Conservation (phyloP, 2,329 filamentous ascomycete genomes). For the Aureobasidium sp. region DNA sequence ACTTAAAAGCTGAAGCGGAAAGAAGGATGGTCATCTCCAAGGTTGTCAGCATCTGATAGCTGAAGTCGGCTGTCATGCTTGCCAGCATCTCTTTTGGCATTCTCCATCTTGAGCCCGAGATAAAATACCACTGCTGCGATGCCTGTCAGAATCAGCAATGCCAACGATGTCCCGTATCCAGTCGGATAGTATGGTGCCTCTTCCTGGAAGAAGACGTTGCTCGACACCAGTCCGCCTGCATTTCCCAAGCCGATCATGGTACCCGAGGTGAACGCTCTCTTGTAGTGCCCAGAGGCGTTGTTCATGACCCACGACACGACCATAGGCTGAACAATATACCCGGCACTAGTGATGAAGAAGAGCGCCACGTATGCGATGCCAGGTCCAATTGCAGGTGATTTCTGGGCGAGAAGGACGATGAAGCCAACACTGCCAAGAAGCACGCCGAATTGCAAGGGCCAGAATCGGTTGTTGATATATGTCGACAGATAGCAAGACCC, state of each 20-base stretch:
- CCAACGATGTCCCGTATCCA: conserved; percentile 43
- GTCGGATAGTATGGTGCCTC: conserved; percentile 33
- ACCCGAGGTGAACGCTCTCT: conserved; percentile 43
- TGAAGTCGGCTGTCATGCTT: conserved; percentile 37
- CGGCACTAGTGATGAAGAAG: conserved; percentile 46
- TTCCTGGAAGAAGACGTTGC: conserved; percentile 41
- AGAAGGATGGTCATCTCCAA: conserved; percentile 44
- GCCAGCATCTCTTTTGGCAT: conserved; percentile 38
- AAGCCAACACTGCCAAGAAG: conserved; percentile 46
- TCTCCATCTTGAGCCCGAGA: conserved; percentile 36
- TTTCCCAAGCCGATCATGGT: conserved; percentile 46
- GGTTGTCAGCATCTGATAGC: conserved; percentile 36
- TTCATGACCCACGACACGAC: conserved; percentile 49
- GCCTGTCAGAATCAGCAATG: conserved; percentile 37
- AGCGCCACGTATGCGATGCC: conserved; percentile 46
- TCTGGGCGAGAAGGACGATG: conserved; percentile 44
- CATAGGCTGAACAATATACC: conserved; percentile 47
- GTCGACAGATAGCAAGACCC: conserved; percentile 42
- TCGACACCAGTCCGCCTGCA: conserved; percentile 41
- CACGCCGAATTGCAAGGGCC: conserved; percentile 45
- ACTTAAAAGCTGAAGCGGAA: conserved; percentile 34
- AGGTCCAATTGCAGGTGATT: conserved; percentile 25
- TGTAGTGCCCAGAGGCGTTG: conserved; percentile 50
- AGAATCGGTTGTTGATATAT: conserved; percentile 42
- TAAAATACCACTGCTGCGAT: conserved; percentile 34